Conservation (phyloP, 208 protist species). For the Leishmania martiniquensis region DNA sequence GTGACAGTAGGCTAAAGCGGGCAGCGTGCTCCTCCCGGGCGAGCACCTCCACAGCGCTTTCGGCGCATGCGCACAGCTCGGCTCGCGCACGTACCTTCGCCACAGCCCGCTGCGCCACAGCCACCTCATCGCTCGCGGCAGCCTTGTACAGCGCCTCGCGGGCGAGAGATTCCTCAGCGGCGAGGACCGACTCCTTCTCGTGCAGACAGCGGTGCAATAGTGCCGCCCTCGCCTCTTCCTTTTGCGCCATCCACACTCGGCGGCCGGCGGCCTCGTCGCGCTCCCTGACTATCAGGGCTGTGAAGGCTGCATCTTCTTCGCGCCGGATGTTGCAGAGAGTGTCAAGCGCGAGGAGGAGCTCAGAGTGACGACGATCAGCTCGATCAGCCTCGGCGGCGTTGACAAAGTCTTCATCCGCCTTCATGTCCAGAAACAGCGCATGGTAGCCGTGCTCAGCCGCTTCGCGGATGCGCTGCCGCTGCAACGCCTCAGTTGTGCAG, state of each 20-base stretch:
- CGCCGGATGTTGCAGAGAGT: constrained; percentile 35
- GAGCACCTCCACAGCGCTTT: constrained; percentile 26
- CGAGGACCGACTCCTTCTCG: constrained; percentile 10
- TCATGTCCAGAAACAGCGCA: constrained; percentile 39
- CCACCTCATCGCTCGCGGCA: constrained; percentile 28
- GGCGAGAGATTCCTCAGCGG: constrained; percentile 37
- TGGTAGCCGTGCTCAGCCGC: constrained; percentile 37
- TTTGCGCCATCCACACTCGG: constrained; percentile 43
- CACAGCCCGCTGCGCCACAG: constrained; percentile 34
- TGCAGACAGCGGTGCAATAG: constrained; percentile 19
- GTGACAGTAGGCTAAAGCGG: constrained; percentile 48
- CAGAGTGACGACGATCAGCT: constrained; percentile 10
- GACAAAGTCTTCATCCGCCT: constrained; percentile 23
- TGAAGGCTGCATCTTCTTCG: constrained; percentile 44
- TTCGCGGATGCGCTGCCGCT: constrained; percentile 26
- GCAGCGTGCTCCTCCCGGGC: constrained; percentile 48
- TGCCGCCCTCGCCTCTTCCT: constrained; percentile 25
- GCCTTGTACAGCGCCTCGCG: constrained; percentile 20
- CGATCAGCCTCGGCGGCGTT: constrained; percentile 6
- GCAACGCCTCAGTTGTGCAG: constrained; percentile 2
- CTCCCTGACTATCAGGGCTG: constrained; percentile 26
- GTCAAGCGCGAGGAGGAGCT: constrained; percentile 35
- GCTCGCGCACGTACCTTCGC: constrained; percentile 26
- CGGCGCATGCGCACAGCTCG: constrained; percentile 27
- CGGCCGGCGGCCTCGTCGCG: constrained; percentile 37